Evolutionary conservation across 768 basidiomycete species (phyloP).

Genomic region (Suillus sp.): DNA sequence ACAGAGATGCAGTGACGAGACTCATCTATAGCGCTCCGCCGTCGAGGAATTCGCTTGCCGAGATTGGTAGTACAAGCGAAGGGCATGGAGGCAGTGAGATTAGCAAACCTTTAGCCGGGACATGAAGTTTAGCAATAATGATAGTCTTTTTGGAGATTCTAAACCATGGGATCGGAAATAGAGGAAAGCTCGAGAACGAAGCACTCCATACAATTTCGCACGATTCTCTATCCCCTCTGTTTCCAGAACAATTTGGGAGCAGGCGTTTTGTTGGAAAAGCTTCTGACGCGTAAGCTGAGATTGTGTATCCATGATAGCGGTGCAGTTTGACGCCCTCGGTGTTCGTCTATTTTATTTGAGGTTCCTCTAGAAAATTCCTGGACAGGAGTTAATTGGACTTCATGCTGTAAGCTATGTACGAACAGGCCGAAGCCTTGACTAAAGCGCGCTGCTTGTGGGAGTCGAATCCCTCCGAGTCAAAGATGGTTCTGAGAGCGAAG

Average conservation of each 20-base stretch:
- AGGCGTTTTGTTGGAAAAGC: background rate
- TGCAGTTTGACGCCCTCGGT: background rate
- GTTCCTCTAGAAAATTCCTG: background rate
- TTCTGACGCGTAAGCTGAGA: background rate
- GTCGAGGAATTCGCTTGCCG: background rate
- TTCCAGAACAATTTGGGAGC: background rate
- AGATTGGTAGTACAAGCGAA: background rate
- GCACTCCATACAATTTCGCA: background rate
- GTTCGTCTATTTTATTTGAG: background rate
- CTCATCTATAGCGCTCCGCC: background rate
- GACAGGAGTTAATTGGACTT: background rate
- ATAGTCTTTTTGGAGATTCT: slow-evolving; percentile 1
- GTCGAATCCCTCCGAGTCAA: background rate
- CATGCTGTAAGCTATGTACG: slow-evolving; percentile 1
- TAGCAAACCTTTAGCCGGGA: background rate
- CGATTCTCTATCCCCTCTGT: background rate
- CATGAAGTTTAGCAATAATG: background rate
- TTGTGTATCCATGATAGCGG: background rate
- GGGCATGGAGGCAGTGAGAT: background rate
- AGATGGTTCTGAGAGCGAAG: background rate
- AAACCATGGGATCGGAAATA: background rate
- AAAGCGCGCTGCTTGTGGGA: background rate
- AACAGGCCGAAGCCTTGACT: background rate
- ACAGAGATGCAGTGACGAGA: background rate
- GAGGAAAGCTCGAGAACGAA: background rate